These are phyloP conservation scores for Umbelopsis isabellina DNA, from an alignment of 192 early-diverging fungal species.

Conservation along the genomic window DNA sequence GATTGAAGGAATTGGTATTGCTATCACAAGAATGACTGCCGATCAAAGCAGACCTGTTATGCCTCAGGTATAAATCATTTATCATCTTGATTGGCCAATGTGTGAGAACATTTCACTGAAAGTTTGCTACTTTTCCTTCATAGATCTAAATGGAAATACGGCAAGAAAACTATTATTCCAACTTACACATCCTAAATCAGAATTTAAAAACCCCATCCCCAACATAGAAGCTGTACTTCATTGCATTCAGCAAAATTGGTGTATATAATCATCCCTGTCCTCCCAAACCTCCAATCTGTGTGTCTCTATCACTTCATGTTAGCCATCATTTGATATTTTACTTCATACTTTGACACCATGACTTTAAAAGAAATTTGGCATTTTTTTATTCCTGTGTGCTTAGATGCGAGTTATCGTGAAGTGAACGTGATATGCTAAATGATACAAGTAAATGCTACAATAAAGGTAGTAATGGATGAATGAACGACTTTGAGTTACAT, in stretches of 20 bases:
- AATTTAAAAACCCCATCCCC: constrained; percentile 22
- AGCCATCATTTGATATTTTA: background rate
- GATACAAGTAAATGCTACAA: background rate
- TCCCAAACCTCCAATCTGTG: background rate
- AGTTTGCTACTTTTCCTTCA: too few relatives aligned
- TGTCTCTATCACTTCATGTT: background rate
- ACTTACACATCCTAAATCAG: constrained; percentile 18
- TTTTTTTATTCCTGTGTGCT: background rate
- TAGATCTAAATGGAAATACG: constrained; percentile 7
- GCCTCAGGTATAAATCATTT: constrained; percentile 42
- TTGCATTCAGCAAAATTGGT: constrained; percentile 18
- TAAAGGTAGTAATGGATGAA: too few relatives aligned
- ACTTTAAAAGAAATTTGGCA: background rate
- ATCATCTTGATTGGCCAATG: background rate
- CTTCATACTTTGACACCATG: constrained; percentile 3
- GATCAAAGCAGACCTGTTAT: constrained; percentile 62
- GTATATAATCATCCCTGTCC: background rate
- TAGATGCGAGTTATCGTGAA: background rate
- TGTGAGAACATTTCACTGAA: background rate
- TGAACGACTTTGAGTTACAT: too few relatives aligned
- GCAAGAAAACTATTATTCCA: constrained; percentile 8
- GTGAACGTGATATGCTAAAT: background rate
- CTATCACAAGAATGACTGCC: constrained; percentile 69
- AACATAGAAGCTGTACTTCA: constrained; percentile 20
- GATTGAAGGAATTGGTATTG: constrained; percentile 94